Percentiles rank a stretch among this genome's conserved stretches.
These are phyloP conservation scores for Debaryomyces tyrocola DNA, from an alignment of 805 yeast genomes.

Conservation along the genomic window DNA sequence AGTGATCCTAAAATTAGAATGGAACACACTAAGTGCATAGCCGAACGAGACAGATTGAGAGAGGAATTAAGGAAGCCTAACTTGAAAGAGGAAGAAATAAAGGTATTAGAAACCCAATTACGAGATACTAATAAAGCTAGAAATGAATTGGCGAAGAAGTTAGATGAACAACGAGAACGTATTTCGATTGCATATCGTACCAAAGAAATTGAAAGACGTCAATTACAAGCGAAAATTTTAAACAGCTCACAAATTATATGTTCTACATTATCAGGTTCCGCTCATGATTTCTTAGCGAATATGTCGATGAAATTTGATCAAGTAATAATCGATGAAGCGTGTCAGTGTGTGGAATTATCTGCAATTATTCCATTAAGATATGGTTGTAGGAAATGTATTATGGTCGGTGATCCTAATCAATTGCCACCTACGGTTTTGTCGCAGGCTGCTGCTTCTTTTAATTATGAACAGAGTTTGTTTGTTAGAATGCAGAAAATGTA, in stretches of 20 bases:
- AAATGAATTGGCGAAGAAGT: slow-evolving; percentile 65
- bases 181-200: slow-evolving; percentile 68
- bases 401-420: slow-evolving; percentile 99
- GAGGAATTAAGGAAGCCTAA: slow-evolving; percentile 27
- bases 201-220: slow-evolving; percentile 74
- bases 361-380: slow-evolving; percentile 89
- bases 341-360: slow-evolving; percentile 93
- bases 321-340: slow-evolving; percentile 95
- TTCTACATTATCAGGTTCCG: slow-evolving; percentile 90
- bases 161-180: slow-evolving; percentile 79
- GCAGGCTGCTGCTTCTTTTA: slow-evolving; percentile 73
- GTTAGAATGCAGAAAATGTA: slow-evolving; percentile 84
- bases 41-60: slow-evolving; percentile 58
- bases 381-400: slow-evolving; percentile 85
- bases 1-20: slow-evolving; percentile 50
- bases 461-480: slow-evolving; percentile 88
- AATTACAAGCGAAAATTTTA: slow-evolving; percentile 70
- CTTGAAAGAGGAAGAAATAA: slow-evolving; percentile 41
- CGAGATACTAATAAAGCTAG: slow-evolving; percentile 60
- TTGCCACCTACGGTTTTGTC: slow-evolving; percentile 96
- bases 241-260: slow-evolving; percentile 82
- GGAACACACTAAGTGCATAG: slow-evolving; percentile 51
- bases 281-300: slow-evolving; percentile 79
- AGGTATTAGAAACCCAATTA: slow-evolving; percentile 48
- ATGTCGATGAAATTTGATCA: slow-evolving; percentile 81